phyloP scores from a whole-genome alignment of 179 eudicot genomes.

The Drosera spatulata region DNA sequence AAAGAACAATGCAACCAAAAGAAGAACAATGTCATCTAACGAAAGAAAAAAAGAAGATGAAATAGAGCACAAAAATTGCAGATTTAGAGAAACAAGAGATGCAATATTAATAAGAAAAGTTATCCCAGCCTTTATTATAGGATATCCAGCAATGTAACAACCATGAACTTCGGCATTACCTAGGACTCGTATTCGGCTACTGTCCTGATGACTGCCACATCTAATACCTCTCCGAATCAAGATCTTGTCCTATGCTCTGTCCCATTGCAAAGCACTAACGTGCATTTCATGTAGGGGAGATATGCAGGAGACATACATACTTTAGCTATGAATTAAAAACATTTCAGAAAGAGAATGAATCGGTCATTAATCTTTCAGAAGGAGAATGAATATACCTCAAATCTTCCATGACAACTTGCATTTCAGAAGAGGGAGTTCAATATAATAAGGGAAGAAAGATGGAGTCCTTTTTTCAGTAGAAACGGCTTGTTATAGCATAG shows the following conservation, averaged over 20 bases:
- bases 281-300: slow-evolving; percentile 6
- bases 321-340: too few relatives aligned
- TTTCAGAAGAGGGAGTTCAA: slow-evolving; percentile 61
- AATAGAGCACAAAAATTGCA: too few relatives aligned
- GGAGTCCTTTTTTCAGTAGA: too few relatives aligned
- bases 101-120: slow-evolving; percentile 8
- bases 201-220: slow-evolving; percentile 90
- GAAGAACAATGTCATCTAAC: too few relatives aligned
- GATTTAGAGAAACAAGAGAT: slow-evolving; percentile 10
- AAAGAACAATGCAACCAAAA: too few relatives aligned
- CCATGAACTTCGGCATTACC: slow-evolving; percentile 26
- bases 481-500: too few relatives aligned
- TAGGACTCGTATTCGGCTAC: slow-evolving; percentile 90
- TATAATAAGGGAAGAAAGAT: too few relatives aligned
- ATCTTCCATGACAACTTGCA: slow-evolving; percentile 76
- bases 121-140: background rate
- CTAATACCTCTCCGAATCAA: slow-evolving; percentile 66
- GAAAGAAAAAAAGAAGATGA: too few relatives aligned
- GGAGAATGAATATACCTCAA: slow-evolving; percentile 61
- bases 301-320: background rate
- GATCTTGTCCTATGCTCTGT: slow-evolving; percentile 67
- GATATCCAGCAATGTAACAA: background rate
- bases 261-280: slow-evolving; percentile 27
- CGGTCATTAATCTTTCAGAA: too few relatives aligned
- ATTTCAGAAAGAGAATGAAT: too few relatives aligned